Evolutionary conservation across 768 basidiomycete species (phyloP).

Genomic region (Lactarius hengduanensis): DNA sequence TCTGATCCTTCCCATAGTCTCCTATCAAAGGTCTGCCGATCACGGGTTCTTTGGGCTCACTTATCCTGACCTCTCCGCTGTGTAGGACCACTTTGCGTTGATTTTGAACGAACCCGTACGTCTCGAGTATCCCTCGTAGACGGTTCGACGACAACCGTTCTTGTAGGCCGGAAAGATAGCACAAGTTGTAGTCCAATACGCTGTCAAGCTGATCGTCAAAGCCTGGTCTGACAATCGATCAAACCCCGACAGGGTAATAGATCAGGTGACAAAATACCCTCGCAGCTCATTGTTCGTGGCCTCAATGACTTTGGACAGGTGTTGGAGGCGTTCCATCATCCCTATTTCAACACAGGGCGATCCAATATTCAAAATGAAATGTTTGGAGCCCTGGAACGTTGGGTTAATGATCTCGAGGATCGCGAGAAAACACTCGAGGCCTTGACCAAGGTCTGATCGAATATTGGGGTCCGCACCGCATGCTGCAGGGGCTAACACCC

Average conservation of each 20-base stretch:
- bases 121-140: not conserved
- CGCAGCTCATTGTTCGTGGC: not conserved
- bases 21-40: slow-evolving; percentile 52
- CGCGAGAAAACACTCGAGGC: slow-evolving; percentile 45
- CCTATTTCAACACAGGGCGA: slow-evolving; percentile 55
- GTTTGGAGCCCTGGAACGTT: slow-evolving; percentile 54
- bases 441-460: slow-evolving; percentile 49
- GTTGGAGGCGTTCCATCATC: slow-evolving; percentile 68
- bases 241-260: slow-evolving; percentile 46
- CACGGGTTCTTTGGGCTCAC: no score
- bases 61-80: not conserved
- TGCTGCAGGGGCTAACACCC: not conserved
- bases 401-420: slow-evolving; percentile 52
- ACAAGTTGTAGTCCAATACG: slow-evolving; percentile 60
- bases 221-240: slow-evolving; percentile 51
- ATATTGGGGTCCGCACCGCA: not conserved
- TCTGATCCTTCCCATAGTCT: slow-evolving; percentile 74
- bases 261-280: slow-evolving; percentile 37
- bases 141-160: not conserved
- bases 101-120: slow-evolving; percentile 62
- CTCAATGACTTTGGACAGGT: slow-evolving; percentile 36
- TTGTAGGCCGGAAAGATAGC: slow-evolving; percentile 63
- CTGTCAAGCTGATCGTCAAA: slow-evolving; percentile 57
- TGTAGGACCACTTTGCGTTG: slow-evolving; percentile 66
- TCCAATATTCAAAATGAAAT: slow-evolving; percentile 59